These are phyloP conservation scores for Trichosporon faecale DNA, from an alignment of 1,284 basidiomycete species.

Conservation along the genomic window DNA sequence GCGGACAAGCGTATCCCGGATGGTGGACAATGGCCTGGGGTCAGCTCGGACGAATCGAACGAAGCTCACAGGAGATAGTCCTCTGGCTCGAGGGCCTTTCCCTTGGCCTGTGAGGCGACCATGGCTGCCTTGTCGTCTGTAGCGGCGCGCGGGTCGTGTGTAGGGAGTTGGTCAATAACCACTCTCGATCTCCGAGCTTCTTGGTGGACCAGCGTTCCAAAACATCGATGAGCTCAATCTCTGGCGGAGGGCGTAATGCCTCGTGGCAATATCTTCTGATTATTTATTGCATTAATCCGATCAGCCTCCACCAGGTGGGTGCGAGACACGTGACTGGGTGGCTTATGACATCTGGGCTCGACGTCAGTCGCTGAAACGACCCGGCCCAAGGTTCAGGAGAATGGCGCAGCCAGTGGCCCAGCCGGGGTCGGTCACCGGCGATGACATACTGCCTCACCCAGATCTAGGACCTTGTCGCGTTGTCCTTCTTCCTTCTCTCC, in stretches of 20 bases:
- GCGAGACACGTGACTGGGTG: background rate
- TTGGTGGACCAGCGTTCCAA: background rate
- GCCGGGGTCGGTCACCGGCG: background rate
- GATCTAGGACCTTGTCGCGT: background rate
- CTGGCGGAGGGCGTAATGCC: background rate
- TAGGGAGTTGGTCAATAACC: background rate
- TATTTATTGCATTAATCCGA: background rate
- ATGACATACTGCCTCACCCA: background rate
- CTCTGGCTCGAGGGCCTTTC: slow-evolving; percentile 4
- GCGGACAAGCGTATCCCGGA: slow-evolving; percentile 40
- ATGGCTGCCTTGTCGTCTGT: slow-evolving; percentile 8
- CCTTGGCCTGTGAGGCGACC: slow-evolving; percentile 11
- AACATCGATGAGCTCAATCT: slow-evolving; percentile 8
- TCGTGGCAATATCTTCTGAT: background rate
- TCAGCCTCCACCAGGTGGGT: background rate
- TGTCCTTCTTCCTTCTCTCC: background rate
- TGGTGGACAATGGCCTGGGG: slow-evolving; percentile 38
- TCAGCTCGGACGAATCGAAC: background rate
- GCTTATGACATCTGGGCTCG: background rate
- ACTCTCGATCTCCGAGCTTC: background rate
- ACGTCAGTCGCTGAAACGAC: slow-evolving; percentile 3
- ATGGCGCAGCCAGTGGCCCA: background rate
- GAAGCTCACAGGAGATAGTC: slow-evolving; percentile 22
- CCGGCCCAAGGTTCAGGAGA: slow-evolving; percentile 3
- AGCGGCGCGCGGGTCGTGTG: background rate